Conservation (phyloP, 495 filamentous ascomycete species). For the Aspergillus homomorphus region DNA sequence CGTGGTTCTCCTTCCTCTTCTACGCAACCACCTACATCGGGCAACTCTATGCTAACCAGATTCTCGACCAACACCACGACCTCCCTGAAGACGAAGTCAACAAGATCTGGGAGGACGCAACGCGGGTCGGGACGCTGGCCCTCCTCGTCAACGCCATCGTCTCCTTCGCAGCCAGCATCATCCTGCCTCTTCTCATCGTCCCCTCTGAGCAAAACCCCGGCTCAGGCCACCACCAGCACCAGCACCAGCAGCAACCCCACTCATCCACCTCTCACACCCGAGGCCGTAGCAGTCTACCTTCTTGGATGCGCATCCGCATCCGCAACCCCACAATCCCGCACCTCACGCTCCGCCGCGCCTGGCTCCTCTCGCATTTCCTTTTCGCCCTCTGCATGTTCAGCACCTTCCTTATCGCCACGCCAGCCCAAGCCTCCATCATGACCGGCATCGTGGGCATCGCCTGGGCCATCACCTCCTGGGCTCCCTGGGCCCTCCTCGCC, state of each 20-base stretch:
- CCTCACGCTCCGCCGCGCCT: conserved; percentile 78
- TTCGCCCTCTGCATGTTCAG: conserved; percentile 72
- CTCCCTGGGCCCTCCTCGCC: conserved; percentile 83
- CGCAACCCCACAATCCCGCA: conserved; percentile 75
- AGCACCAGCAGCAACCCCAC: conserved; percentile 37
- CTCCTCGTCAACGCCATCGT: conserved; percentile 77
- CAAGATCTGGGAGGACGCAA: conserved; percentile 73
- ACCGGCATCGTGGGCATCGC: conserved; percentile 75
- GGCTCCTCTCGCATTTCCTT: conserved; percentile 73
- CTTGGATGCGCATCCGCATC: conserved; percentile 61
- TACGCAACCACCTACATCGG: conserved; percentile 87
- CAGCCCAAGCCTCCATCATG: conserved; percentile 62
- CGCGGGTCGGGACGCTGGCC: conserved; percentile 74
- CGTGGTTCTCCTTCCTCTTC: conserved; percentile 91
- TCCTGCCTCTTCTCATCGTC: conserved; percentile 75
- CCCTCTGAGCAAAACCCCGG: conserved; percentile 54
- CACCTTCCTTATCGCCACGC: conserved; percentile 67
- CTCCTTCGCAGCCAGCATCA: conserved; percentile 69
- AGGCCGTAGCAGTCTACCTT: conserved; percentile 13
- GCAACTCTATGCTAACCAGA: conserved; percentile 79
- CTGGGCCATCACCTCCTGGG: conserved; percentile 86
- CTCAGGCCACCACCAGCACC: background rate
- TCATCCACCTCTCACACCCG: background rate
- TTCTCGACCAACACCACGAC: conserved; percentile 66
- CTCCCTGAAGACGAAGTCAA: conserved; percentile 71